These are phyloP conservation scores for Citrus inodora DNA, from an alignment of 345 rosid genomes.

Conservation along the genomic window DNA sequence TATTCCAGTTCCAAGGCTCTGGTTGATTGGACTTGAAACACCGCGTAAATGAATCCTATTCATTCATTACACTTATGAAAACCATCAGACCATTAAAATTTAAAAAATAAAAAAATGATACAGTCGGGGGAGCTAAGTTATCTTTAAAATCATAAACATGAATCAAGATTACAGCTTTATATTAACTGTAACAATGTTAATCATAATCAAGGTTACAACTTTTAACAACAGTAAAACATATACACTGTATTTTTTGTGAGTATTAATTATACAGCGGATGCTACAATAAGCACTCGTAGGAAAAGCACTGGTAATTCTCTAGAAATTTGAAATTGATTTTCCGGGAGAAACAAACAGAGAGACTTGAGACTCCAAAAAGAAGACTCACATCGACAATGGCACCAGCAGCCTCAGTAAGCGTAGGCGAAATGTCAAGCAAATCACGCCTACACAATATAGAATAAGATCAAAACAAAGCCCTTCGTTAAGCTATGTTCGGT, in stretches of 20 bases:
- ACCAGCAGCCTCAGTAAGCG: constrained; percentile 95
- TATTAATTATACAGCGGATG: neutral
- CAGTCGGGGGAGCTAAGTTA: neutral
- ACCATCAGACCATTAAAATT: neutral
- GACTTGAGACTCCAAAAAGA: neutral
- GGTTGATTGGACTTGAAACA: constrained; percentile 95
- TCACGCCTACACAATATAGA: constrained; percentile 50
- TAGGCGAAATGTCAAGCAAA: constrained; percentile 85
- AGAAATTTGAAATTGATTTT: neutral
- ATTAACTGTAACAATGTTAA: too few relatives aligned
- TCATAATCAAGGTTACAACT: neutral
- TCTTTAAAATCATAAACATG: too few relatives aligned
- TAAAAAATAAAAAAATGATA: neutral
- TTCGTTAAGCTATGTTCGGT: neutral
- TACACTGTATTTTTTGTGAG: neutral
- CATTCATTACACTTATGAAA: neutral
- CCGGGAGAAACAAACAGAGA: constrained; percentile 5
- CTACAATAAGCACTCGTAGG: too few relatives aligned
- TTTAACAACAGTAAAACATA: neutral
- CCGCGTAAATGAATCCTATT: constrained; percentile 84
- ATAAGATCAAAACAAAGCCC: neutral
- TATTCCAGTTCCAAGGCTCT: constrained; percentile 98
- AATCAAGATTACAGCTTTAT: too few relatives aligned
- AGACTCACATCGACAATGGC: constrained; percentile 87
- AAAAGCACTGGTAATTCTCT: neutral